A percentile compares a stretch with the other conserved stretches of the same genome.
phyloP scores from a whole-genome alignment of 129 eudicot species.

The Helianthus annuus region HanXRQr2.0-SUNRISE NC_035442.2:4688453-4688952 shows the following conservation, averaged over 20 bases:
- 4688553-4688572: too few species aligned
- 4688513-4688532: too few species aligned
- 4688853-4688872: neutral
- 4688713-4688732: neutral
- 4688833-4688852: neutral
- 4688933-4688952: constrained; percentile 37
- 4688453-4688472: too few species aligned
- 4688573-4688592: too few species aligned
- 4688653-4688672: neutral
- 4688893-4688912: constrained; percentile 31
- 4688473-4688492: too few species aligned
- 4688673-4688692: too few species aligned
- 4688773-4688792: neutral
- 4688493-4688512: too few species aligned
- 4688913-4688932: constrained; percentile 23
- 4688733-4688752: neutral
- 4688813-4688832: neutral
- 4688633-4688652: too few species aligned
- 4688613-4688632: too few species aligned
- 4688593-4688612: too few species aligned
- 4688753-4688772: neutral
- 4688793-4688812: neutral
- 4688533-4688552: too few species aligned
- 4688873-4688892: constrained; percentile 17
- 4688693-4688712: neutral